Base-by-base conservation (phyloP, 768 basidiomycete species). In the Suillus fuscotomentosus region DNA sequence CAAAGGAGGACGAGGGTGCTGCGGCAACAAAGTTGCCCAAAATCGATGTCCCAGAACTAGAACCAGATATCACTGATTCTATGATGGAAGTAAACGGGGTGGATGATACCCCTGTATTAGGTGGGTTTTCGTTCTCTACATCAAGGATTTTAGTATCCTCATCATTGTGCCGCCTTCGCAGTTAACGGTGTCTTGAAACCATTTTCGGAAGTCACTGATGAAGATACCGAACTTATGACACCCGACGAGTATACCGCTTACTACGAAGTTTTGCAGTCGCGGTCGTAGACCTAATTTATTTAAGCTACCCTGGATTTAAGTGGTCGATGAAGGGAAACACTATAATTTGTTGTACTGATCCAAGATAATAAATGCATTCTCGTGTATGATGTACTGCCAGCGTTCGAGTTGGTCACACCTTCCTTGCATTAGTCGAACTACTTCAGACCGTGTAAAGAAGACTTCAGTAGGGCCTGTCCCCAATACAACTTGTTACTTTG, bases 151-250 rank as follows among this genome's bases (percentile, higher is more conserved):
- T 43, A 11, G n/a, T 66, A 13, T 38, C 54, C 22, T 50, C 27
- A 34, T 8, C 17, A 43, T 63, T 27, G 65, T 38, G 8, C 50
- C 10, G 27, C 50, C 63, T 62, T 60, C 63, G 48, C 67, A 93
- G 95, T 98, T 31, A 88, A 89, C 65, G 94, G 95, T 15, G 78
- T 81, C 47, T 82, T 86, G 22, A 87, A 92, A 69, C 83, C 86
- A 8, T 90, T 92, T 70, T 91, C 88, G 4, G 82, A 89, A 66
- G 86, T 99, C 50, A 96, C 92, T 3, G 95, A 97, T 70, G 96
- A 95, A 68, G 90, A 96, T 72, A 90, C 95, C 70, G 95, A 95
- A 55, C 72, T 88, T 69, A 97, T 97, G 95, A 93, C 92, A 4
- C 89, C 92, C 2, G 95, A 96, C 63, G 95, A 97, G 76, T 97